phyloP scores from a whole-genome alignment of 2,329 filamentous ascomycete genomes.

The Aspergillus awamori region DNA sequence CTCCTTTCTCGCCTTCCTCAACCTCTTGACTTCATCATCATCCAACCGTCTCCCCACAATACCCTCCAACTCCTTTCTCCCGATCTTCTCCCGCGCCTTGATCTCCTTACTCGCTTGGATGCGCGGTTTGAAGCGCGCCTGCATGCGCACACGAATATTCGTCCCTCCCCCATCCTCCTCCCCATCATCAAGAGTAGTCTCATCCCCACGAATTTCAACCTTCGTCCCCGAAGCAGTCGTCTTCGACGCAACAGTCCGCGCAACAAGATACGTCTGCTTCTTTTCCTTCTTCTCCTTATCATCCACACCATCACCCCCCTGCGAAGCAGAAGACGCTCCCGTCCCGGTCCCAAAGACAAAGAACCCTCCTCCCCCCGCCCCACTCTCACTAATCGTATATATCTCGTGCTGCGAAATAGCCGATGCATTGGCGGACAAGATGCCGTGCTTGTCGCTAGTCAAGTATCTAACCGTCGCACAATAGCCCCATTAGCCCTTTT shows the following conservation, averaged over 20 bases:
- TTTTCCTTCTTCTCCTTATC: slow-evolving; percentile 33
- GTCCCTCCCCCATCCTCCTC: slow-evolving; percentile 51
- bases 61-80: slow-evolving; percentile 79
- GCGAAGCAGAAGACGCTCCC: slow-evolving; percentile 49
- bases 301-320: not conserved
- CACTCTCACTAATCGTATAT: slow-evolving; percentile 57
- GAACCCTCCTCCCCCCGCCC: not conserved
- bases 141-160: slow-evolving; percentile 83
- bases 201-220: slow-evolving; percentile 76
- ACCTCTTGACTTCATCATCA: slow-evolving; percentile 80
- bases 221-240: slow-evolving; percentile 51
- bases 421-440: slow-evolving; percentile 74
- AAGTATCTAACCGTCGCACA: slow-evolving; percentile 64
- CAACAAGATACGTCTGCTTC: slow-evolving; percentile 69
- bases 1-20: slow-evolving; percentile 82
- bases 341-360: not conserved
- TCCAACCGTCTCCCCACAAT: slow-evolving; percentile 74
- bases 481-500: not conserved
- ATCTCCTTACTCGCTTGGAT: slow-evolving; percentile 79
- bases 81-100: slow-evolving; percentile 82
- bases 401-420: slow-evolving; percentile 84
- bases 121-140: slow-evolving; percentile 87
- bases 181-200: slow-evolving; percentile 60
- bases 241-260: slow-evolving; percentile 52
- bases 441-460: slow-evolving; percentile 79